A percentile compares a stretch with the other conserved stretches of the same genome.
Conservation (phyloP, 1,284 basidiomycete species). For the Chalciporus piperatoides region DNA sequence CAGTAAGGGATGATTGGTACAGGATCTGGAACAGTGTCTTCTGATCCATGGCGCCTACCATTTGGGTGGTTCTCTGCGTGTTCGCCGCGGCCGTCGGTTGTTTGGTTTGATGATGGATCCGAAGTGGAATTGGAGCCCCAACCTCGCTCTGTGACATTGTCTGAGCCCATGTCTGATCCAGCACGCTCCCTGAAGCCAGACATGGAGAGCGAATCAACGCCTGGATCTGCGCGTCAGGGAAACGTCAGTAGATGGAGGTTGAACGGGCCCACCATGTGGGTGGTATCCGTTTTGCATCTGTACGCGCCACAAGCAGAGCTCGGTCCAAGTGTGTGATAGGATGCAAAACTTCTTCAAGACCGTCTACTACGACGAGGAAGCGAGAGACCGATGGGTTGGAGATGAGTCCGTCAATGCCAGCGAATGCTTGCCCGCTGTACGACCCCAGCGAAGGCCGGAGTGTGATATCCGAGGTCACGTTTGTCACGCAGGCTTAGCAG, state of each 20-base stretch:
- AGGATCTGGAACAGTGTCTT: conserved; percentile 46
- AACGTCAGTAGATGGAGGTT: background rate
- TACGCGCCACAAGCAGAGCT: background rate
- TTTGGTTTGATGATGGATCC: conserved; percentile 42
- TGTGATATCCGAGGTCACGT: conserved; percentile 9
- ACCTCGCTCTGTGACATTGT: conserved; percentile 42
- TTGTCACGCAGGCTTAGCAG: background rate
- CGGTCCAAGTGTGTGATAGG: background rate
- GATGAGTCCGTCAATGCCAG: background rate
- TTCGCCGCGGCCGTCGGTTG: conserved; percentile 26
- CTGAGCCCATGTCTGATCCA: conserved; percentile 42
- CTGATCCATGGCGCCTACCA: conserved; percentile 35
- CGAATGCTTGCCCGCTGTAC: conserved; percentile 8
- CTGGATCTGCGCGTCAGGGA: conserved; percentile 14
- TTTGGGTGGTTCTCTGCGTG: conserved; percentile 21
- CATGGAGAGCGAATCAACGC: conserved; percentile 18
- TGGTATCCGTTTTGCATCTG: conserved; percentile 32
- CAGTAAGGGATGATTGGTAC: conserved; percentile 69
- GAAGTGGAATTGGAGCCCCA: conserved; percentile 41
- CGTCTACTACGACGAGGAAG: conserved; percentile 3
- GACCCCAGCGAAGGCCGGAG: conserved; percentile 1
- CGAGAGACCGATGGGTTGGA: conserved; percentile 1
- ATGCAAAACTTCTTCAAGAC: background rate
- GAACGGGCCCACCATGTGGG: conserved; percentile 22
- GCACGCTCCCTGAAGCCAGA: conserved; percentile 27